Evolutionary conservation across 352 stramenopile species (phyloP), one percentile per base, ranked within the genome.

Genomic region (Sclerospora graminicola): DNA sequence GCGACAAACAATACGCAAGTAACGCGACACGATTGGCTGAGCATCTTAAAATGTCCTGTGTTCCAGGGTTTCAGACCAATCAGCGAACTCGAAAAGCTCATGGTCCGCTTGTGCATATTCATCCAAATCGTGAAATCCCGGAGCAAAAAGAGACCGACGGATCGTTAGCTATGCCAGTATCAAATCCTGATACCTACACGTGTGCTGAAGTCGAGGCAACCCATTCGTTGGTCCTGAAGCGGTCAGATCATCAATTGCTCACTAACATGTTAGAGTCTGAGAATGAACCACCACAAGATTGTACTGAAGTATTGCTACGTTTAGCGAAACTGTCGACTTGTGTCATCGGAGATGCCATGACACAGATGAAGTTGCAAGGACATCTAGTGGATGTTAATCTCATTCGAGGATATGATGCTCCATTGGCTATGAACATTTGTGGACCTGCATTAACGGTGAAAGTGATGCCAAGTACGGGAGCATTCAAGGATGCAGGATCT

Each of bases 1-100:
- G 79, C 53, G 61, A 84, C 53, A 90, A 90, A 56, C 75, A 90
- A 62, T 90, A 90, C 43, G 79, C 79, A 33, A 83, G 73, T 34
- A 90, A 90, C 49, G 79, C 79, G 41, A 90, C 79, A 48, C 73
- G 78, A 3, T 54, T 90, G 41, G 78, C 71, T 27, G 78, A 90
- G 40, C 78, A 90, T 55, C 60, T 90, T 21, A 75, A 75, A 47
- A 63, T 82, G 59, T 72, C 69, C 40, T 90, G 78, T 45, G 74
- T 54, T 18, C 78, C 78, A 0, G 64, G 63, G 14, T 88, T 90
- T 62, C 69, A 87, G 63, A 84, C 72, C 60, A 90, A 90, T 60
- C 78, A 90, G 66, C 74, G 74, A 28, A 11, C 19, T 2, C 26
- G 31, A 8, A 43, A 48, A 18, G 13, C 26, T 1, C 7, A 35